These are phyloP conservation scores for Colletotrichum paranaense DNA, from an alignment of 2,329 filamentous ascomycete species.

Conservation along the genomic window DNA sequence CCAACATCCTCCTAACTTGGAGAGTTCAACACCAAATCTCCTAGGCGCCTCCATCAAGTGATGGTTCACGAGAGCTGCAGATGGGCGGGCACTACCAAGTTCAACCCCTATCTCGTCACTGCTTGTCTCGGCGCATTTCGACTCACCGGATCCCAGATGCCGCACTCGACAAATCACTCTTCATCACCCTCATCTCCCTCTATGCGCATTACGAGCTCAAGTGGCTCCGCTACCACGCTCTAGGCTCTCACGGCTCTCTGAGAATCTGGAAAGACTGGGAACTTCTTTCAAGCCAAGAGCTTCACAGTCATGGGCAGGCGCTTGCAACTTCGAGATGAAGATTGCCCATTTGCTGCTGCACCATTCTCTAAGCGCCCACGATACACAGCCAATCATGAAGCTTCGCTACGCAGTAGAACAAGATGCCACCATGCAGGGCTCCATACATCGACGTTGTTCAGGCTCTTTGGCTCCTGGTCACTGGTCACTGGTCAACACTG, in stretches of 20 bases:
- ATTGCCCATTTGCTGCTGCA: conserved; percentile 30
- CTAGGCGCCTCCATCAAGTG: conserved; percentile 27
- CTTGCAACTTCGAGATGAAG: conserved; percentile 31
- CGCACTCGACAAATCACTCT: conserved; percentile 14
- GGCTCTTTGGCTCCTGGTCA: conserved; percentile 27
- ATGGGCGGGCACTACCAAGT: conserved; percentile 6
- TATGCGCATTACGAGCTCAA: conserved; percentile 22
- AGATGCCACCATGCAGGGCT: conserved; percentile 35
- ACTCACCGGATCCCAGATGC: conserved; percentile 30
- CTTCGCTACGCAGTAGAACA: conserved; percentile 21
- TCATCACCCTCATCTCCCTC: conserved; percentile 18
- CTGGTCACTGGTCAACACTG: neutral
- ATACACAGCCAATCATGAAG: conserved; percentile 35
- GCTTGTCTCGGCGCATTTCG: conserved; percentile 26
- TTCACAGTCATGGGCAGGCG: conserved; percentile 31
- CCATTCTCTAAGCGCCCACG: conserved; percentile 36
- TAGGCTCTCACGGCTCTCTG: conserved; percentile 20
- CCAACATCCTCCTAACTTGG: neutral
- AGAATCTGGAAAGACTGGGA: neutral
- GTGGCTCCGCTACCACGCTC: conserved; percentile 20
- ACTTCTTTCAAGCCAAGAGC: conserved; percentile 27
- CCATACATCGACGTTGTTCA: conserved; percentile 23
- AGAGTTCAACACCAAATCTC: neutral
- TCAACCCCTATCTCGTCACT: neutral
- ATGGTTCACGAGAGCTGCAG: conserved; percentile 16